Percentiles rank a stretch among this genome's conserved stretches.
Conservation (phyloP, 202 grass and related monocot genomes). For the Digitaria exilis region DNA sequence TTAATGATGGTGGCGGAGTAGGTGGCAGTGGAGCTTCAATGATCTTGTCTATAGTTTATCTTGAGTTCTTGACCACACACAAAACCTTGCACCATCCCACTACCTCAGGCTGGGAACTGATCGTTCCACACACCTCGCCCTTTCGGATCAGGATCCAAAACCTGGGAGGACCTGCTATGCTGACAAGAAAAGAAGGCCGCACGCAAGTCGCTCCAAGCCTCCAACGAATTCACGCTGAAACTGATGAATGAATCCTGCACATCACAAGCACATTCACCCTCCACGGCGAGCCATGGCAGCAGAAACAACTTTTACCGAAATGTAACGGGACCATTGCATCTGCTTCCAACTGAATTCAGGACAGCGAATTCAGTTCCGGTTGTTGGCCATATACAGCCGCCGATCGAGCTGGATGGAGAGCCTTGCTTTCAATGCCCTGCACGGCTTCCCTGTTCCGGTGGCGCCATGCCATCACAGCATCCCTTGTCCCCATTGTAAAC, state of each 20-base stretch:
- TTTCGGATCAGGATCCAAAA: neutral
- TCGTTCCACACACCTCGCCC: too few relatives aligned
- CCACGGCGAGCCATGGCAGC: too few relatives aligned
- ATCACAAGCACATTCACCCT: too few relatives aligned
- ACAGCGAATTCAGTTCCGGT: conserved; percentile 36
- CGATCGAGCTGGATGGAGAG: neutral
- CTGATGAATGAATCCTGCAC: too few relatives aligned
- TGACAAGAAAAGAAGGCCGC: too few relatives aligned
- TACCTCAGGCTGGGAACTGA: too few relatives aligned
- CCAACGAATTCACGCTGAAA: too few relatives aligned
- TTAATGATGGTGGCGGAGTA: neutral
- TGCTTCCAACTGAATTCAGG: neutral
- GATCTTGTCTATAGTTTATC: neutral
- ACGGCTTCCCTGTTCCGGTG: conserved; percentile 5
- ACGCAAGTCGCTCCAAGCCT: too few relatives aligned
- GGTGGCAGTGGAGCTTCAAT: neutral
- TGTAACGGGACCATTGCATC: conserved; percentile 22
- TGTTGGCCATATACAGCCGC: conserved; percentile 1
- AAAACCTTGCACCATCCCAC: neutral
- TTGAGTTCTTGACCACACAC: too few relatives aligned
- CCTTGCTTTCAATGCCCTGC: neutral
- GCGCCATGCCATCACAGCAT: neutral
- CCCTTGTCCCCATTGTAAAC: too few relatives aligned
- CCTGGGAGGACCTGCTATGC: neutral
- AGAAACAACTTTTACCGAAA: too few relatives aligned